Evolutionary conservation across 345 rosid species (phyloP), one percentile per base, ranked within the genome.

Genomic region (Eucalyptus sp.): DNA sequence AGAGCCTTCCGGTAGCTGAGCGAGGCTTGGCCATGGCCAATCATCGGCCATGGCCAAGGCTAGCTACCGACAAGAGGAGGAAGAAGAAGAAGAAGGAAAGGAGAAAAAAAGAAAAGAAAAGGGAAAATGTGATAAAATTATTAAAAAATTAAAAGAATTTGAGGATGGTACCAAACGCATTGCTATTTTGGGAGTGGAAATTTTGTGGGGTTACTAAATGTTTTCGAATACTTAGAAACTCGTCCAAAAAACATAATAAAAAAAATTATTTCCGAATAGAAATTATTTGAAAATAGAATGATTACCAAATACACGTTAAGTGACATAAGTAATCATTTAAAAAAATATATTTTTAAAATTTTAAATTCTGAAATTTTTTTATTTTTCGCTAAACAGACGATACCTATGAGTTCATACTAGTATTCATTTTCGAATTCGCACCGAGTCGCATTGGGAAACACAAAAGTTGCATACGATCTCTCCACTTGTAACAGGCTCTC

Each of bases 131-230:
- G 10, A 18, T 52, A 52, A 52, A 3, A 18, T 20, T 8, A 18
- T 52, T 52, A 3, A 20, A 52, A 52, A 52, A 52, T 52, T 3
- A 0, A 18, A 52, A 52, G 4, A 52, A 52, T 52, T 18, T 52
- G 25, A 52, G 5, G 2, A 25, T 52, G 2, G 2, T 52, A 52
- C 0, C 4, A 52, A 7, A 52, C 4, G 1, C 2, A 52, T 52
- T 52, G 2, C 4, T 52, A 52, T 52, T 52, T 51, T 0, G 4
- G 2, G 2, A 52, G 10, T 52, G 3, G 4, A 52, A 18, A 52
- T 52, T 52, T 52, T 20, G 5, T 52, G 8, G 0, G 10, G 2
- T 52, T 52, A 18, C 0, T 0, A 52, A 52, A 18, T 0, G 0
- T 52, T 20, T 52, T 52, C 0, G 25, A 52, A 52, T 52, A 52